Evolutionary conservation across 352 stramenopile species (phyloP), one percentile per base, ranked within the genome.

Genomic region (Globisporangium nodosum): DNA sequence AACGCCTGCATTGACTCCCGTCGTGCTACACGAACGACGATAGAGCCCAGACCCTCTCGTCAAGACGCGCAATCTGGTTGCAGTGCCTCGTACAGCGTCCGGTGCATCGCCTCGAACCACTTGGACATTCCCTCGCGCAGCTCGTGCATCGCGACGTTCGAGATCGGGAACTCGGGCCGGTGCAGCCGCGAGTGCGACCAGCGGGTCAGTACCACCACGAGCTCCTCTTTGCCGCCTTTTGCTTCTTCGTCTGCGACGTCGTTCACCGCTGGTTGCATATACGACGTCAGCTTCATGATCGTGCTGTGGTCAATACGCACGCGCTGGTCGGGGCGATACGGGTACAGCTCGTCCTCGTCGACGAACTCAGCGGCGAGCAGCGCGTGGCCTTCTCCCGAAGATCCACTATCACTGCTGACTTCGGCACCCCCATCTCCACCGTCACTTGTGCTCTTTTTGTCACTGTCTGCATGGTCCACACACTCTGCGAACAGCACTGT

Each of bases 181-280:
- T 63, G 69, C 16, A 82, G 58, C n/a, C 55, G 63, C 48, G 59
- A 74, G 43, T 75, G 61, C 27, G 69, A 73, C 73, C 73, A 82
- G n/a, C 68, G 58, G n/a, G 60, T 72, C 21, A 82, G 56, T 12
- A 82, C 73, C 21, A 82, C 73, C 16, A 78, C 68, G 13, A 61
- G 59, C 54, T 79, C 66, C 37, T 60, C 39, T 5, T 27, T 13
- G 18, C n/a, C n/a, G 43, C 43, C 20, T 3, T 6, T 13, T 21
- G 42, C 21, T 42, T 46, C 52, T 57, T 21, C 56, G 54, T 47
- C 18, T 63, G 64, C 40, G 69, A 15, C 8, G 15, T 37, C 53
- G 69, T 71, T 18, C 7, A 20, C 35, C 15, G 49, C 54, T 12
- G 20, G 49, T 3, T 39, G 57, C 24, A 43, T 74, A 42, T 63